Evolutionary conservation across 257 asterid species (phyloP), one percentile per base, ranked within the genome.

Genomic region (Scutellaria barbata): DNA sequence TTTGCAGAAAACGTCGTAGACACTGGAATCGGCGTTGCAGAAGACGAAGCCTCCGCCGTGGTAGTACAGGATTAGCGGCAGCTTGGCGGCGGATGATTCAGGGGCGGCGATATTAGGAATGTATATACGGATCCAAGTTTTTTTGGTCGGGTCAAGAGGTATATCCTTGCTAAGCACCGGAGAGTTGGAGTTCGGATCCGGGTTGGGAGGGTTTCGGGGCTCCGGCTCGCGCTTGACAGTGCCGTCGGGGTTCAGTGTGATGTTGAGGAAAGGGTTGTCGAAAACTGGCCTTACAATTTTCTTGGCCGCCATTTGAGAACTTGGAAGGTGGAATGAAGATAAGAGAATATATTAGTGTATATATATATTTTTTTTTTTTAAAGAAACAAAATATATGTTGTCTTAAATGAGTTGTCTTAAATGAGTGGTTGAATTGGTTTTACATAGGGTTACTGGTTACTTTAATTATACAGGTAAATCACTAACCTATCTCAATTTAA

Each of bases 1-100:
- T 7, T 45, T 55, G 79, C 82, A 82, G 69, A 85, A 85, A 5
- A 18, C 73, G 22, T 85, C 81, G 63, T 35, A 70, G 8, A 51
- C 6, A 10, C 17, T 18, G 13, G 82, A 17, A 56, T 76, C 83
- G 3, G 85, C 89, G 58, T 68, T 74, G 76, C 52, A 39, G 33
- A 84, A 41, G 60, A 84, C 72, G 52, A 82, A 86, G 8, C 92
- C 89, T 7, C 92, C 83, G 5, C 89, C 92, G 69, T 86, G 92
- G 18, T 73, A 80, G 79, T 82, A 86, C 0, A 86, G 5, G 9
- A 84, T 74, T 7, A 86, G 59, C 6, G 92, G 89, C 13, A 82
- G 74, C 46, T 86, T 86, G 35, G 60, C 5, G 40, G 48, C 2
- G 64, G n/a, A n/a, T n/a, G n/a, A n/a, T n/a, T n/a, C n/a, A n/a